These are phyloP conservation scores for Curvularia eragrostidis DNA, from an alignment of 2,329 filamentous ascomycete species.

Conservation along the genomic window DNA sequence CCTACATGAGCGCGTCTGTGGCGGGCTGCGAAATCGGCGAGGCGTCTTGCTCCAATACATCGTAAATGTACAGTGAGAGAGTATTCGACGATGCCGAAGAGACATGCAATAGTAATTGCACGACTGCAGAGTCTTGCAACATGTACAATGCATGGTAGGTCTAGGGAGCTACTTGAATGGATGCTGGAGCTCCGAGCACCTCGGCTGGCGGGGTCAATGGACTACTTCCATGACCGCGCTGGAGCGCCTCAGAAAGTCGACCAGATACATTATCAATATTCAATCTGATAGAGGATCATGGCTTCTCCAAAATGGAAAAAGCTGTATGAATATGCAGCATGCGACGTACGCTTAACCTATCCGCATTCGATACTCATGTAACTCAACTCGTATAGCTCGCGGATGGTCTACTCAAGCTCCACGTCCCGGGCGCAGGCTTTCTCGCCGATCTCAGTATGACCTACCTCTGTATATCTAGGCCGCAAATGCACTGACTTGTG, in stretches of 20 bases:
- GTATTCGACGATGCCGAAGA: neutral
- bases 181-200: constrained; percentile 1
- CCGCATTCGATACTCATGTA: neutral
- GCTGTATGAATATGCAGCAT: constrained; percentile 44
- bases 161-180: neutral
- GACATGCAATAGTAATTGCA: neutral
- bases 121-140: neutral
- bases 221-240: neutral
- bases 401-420: constrained; percentile 74
- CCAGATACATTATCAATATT: neutral
- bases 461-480: constrained; percentile 30
- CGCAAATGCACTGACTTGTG: neutral
- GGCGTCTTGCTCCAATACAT: neutral
- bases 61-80: neutral
- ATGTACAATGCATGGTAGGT: neutral
- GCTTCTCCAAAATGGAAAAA: constrained; percentile 39
- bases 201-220: constrained; percentile 18
- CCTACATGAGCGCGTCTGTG: neutral
- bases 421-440: constrained; percentile 70
- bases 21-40: neutral
- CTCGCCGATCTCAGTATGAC: constrained; percentile 66
- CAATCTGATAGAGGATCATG: constrained; percentile 23
- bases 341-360: constrained; percentile 34
- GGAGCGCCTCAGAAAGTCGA: neutral
- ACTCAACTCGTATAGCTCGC: constrained; percentile 53